Conservation (phyloP, 2,329 filamentous ascomycete species). For the Cercospora zeina region DNA sequence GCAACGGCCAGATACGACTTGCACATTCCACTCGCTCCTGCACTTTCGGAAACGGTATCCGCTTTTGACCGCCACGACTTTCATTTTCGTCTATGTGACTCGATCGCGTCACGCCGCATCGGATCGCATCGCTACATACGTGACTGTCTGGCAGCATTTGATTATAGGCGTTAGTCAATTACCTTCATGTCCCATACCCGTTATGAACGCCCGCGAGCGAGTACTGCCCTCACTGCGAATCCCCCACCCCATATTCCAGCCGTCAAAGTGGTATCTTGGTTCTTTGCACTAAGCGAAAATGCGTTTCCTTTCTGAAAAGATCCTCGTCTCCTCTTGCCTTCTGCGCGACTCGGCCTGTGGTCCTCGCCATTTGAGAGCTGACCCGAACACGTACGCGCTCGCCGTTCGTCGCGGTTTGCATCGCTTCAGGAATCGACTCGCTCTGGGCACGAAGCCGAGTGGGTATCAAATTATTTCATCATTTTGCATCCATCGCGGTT, state of each 20-base stretch:
- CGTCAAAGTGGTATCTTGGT: conserved; percentile 21
- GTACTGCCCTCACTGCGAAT: not conserved
- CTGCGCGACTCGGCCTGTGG: conserved; percentile 1
- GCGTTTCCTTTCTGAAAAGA: not conserved
- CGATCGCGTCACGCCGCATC: conserved; percentile 7
- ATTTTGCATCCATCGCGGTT: not conserved
- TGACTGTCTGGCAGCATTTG: conserved; percentile 14
- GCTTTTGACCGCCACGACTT: conserved; percentile 8
- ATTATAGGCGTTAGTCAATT: conserved; percentile 18
- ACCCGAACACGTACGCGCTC: not conserved
- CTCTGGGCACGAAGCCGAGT: conserved; percentile 2
- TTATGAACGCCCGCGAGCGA: not conserved
- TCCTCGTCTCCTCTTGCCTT: not conserved
- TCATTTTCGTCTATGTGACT: conserved; percentile 12
- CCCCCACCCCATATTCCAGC: conserved; percentile 15
- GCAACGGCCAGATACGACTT: not conserved
- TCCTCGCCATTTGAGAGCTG: not conserved
- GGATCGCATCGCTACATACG: conserved; percentile 12
- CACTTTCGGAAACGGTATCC: not conserved
- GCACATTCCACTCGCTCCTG: not conserved
- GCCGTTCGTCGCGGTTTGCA: conserved; percentile 1
- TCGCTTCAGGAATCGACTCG: not conserved
- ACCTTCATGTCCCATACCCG: conserved; percentile 14
- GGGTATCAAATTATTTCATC: not conserved
- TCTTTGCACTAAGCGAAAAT: conserved; percentile 3